Evolutionary conservation across 2,329 filamentous ascomycete species (phyloP), one percentile per base, ranked within the genome.

Genomic region (Dendrostoma leiphaemia): DNA sequence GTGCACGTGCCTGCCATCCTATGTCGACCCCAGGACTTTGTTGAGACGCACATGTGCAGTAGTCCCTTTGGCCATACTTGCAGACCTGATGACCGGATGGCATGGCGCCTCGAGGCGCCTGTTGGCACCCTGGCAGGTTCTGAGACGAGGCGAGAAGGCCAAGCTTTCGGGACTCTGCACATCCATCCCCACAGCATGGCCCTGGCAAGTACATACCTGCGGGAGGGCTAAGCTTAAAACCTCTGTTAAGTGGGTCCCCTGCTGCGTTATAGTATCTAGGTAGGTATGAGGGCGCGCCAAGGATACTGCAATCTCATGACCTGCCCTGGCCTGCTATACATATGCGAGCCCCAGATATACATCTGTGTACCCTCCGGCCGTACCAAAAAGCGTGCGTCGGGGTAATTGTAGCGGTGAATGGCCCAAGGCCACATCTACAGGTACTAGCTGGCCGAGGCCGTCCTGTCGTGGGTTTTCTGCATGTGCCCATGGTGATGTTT

Each of bases 131-230:
- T 28, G 26, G 51, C 35, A 29, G 34, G 32, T 26, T 40, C 51
- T 53, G 51, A 53, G 51, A 53, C 51, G 32, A 28, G 43, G 48
- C 44, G 31, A 38, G 29, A 38, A 34, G 34, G 51, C 51, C 51
- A 48, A 38, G 34, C 44, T 24, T 48, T 53, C 51, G 51, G 51
- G 26, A 50, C 29, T 34, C 12, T 3, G 21, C n/a, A 23, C 38
- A 41, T n/a, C 38, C 38, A 41, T 26, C 21, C 21, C 6, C 21
- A 21, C 12, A 3, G n/a, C n/a, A n/a, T n/a, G n/a, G n/a, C n/a
- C n/a, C n/a, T n/a, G n/a, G n/a, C n/a, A n/a, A n/a, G n/a, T n/a
- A n/a, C n/a, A 24, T 3, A 24, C 21, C 38, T 6, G 21, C 6
- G 12, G 23, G 19, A 23, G 13, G 17, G 17, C 21, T 53, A 53